These are phyloP conservation scores for Cyclostephanos tholiformis DNA, from an alignment of 108 stramenopile genomes.

Conservation along the genomic window DNA sequence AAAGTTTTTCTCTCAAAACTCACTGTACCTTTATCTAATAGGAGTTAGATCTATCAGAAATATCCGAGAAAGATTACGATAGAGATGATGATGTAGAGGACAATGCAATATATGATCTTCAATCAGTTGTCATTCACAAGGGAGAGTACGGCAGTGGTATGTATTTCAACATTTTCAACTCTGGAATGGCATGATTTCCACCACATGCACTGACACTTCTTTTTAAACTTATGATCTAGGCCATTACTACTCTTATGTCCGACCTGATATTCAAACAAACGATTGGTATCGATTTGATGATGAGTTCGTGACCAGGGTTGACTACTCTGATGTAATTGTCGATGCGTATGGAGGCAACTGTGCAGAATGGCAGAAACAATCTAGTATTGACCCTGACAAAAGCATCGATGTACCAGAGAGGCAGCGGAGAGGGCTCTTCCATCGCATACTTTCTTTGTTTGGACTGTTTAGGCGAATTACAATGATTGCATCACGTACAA, in stretches of 20 bases:
- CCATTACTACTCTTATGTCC: constrained; percentile 75
- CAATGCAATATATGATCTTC: constrained; percentile 66
- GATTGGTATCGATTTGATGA: constrained; percentile 88
- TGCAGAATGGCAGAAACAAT: constrained; percentile 12
- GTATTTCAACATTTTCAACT: constrained; percentile 8
- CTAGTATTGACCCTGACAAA: constrained; percentile 7
- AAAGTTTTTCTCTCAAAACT: not conserved
- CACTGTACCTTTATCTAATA: constrained; percentile 1
- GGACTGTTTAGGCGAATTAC: constrained; percentile 28
- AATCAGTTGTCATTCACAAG: constrained; percentile 79
- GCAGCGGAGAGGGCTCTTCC: constrained; percentile 32
- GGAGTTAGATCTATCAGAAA: constrained; percentile 28
- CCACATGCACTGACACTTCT: not conserved
- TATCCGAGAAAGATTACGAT: constrained; percentile 15
- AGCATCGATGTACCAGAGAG: constrained; percentile 4
- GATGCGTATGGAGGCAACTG: constrained; percentile 67
- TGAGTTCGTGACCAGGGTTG: constrained; percentile 61
- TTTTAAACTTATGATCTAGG: constrained; percentile 16
- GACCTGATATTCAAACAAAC: constrained; percentile 63
- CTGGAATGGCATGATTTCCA: not conserved
- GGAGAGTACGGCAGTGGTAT: constrained; percentile 81
- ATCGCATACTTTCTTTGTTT: constrained; percentile 34
- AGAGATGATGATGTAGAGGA: constrained; percentile 9
- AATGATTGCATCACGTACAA: constrained; percentile 13
- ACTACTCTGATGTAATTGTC: constrained; percentile 58